A percentile compares a stretch with the other conserved stretches of the same genome.
Conservation (phyloP, 441 rosid genomes). For the Isatis lusitanica region DNA sequence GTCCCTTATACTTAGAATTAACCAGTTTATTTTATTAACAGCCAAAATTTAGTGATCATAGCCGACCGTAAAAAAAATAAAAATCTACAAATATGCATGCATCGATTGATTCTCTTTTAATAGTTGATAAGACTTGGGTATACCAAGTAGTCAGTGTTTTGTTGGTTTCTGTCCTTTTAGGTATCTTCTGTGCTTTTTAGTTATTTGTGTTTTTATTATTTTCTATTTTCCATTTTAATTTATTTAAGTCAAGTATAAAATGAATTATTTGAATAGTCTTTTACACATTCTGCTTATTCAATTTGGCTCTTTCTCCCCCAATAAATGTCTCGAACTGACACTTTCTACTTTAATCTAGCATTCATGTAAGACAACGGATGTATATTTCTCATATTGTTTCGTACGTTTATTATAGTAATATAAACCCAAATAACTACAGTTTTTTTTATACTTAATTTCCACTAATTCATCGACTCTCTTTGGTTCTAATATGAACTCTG, state of each 20-base stretch:
- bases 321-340: no score
- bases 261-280: neutral
- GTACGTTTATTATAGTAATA: neutral
- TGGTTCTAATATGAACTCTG: neutral
- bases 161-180: neutral
- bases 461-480: neutral
- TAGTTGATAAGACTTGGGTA: constrained; percentile 1
- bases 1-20: neutral
- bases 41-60: neutral
- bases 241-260: neutral
- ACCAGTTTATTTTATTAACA: neutral
- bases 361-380: neutral
- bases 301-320: no score
- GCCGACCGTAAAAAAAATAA: neutral
- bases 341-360: neutral
- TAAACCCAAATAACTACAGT: neutral
- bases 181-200: neutral
- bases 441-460: neutral
- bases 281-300: no score
- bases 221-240: neutral
- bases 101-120: neutral
- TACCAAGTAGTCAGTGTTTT: constrained; percentile 7
- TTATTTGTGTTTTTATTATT: neutral
- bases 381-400: neutral
- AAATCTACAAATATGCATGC: neutral